Percentiles rank a stretch among this genome's conserved stretches.
These are phyloP conservation scores for Paramecium sonneborni DNA, from an alignment of 73 alveolate genomes.

Conservation along the genomic window DNA sequence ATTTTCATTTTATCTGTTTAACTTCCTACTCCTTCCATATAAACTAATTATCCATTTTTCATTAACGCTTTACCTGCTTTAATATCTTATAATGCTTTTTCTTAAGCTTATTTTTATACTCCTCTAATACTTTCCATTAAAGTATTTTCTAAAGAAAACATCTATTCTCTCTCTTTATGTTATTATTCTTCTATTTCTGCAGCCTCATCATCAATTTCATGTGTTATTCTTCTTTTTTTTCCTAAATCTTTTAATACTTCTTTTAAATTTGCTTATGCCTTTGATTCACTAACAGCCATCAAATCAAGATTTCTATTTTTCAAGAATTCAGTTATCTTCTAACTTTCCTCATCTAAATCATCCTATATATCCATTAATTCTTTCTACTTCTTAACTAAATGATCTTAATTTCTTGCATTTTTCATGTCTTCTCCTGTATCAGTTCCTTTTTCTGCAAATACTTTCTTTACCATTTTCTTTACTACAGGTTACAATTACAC, in stretches of 20 bases:
- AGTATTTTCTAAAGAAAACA: not conserved
- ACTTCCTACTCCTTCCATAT: constrained; percentile 1
- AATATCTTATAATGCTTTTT: constrained; percentile 53
- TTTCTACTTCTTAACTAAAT: constrained; percentile 6
- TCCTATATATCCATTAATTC: constrained; percentile 51
- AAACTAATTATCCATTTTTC: constrained; percentile 48
- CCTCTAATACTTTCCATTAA: constrained; percentile 40
- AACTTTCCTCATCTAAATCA: constrained; percentile 54
- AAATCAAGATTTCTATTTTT: constrained; percentile 55
- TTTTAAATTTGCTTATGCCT: constrained; percentile 57
- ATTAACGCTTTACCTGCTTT: constrained; percentile 40
- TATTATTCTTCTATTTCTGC: constrained; percentile 25
- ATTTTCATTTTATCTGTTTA: constrained; percentile 24
- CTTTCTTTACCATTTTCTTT: constrained; percentile 34
- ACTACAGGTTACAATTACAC: constrained; percentile 48
- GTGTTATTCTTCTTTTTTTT: constrained; percentile 52
- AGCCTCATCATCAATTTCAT: constrained; percentile 53
- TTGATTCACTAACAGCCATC: constrained; percentile 58
- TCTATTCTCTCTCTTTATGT: not conserved
- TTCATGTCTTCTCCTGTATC: constrained; percentile 67
- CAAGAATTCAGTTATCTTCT: constrained; percentile 33
- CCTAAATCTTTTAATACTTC: constrained; percentile 59
- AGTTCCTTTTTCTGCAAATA: constrained; percentile 57
- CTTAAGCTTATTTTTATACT: constrained; percentile 16
- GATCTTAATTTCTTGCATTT: constrained; percentile 57